Evolutionary conservation across 2,329 filamentous ascomycete species (phyloP).

Genomic region (Colletotrichum ledebouriae): DNA sequence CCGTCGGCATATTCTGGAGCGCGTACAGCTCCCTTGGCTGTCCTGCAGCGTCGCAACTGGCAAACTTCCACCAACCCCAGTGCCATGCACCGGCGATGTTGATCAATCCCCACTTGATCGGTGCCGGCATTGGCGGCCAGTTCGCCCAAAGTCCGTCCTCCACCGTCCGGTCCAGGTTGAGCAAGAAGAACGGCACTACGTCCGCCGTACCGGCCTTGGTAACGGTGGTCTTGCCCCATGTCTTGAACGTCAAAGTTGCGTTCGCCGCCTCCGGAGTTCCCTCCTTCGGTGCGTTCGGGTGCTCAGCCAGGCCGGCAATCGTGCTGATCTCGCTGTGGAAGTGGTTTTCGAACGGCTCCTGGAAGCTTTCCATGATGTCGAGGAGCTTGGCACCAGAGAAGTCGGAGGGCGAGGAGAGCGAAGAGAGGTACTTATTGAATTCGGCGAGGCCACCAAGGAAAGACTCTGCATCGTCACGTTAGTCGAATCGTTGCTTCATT

Average conservation of each 20-base stretch:
- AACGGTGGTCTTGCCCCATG: slow-evolving; percentile 74
- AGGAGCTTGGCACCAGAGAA: slow-evolving; percentile 61
- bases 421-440: slow-evolving; percentile 66
- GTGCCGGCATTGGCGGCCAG: slow-evolving; percentile 75
- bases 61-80: slow-evolving; percentile 73
- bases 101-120: slow-evolving; percentile 70
- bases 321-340: slow-evolving; percentile 69
- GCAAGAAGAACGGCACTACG: slow-evolving; percentile 74
- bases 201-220: slow-evolving; percentile 70
- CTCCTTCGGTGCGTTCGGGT: slow-evolving; percentile 64
- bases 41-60: slow-evolving; percentile 69
- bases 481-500: neutral
- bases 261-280: slow-evolving; percentile 59
- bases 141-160: slow-evolving; percentile 72
- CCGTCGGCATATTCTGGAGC: slow-evolving; percentile 47
- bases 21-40: slow-evolving; percentile 68
- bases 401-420: slow-evolving; percentile 55
- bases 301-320: slow-evolving; percentile 62
- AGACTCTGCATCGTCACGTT: slow-evolving; percentile 48
- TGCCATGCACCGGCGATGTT: slow-evolving; percentile 71
- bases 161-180: slow-evolving; percentile 71
- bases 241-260: slow-evolving; percentile 67
- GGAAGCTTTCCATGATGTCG: slow-evolving; percentile 65
- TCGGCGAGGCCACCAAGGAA: slow-evolving; percentile 66
- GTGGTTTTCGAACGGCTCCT: slow-evolving; percentile 64